These are phyloP conservation scores for Rubroboletus satanas DNA, from an alignment of 768 basidiomycete species.

Conservation along the genomic window DNA sequence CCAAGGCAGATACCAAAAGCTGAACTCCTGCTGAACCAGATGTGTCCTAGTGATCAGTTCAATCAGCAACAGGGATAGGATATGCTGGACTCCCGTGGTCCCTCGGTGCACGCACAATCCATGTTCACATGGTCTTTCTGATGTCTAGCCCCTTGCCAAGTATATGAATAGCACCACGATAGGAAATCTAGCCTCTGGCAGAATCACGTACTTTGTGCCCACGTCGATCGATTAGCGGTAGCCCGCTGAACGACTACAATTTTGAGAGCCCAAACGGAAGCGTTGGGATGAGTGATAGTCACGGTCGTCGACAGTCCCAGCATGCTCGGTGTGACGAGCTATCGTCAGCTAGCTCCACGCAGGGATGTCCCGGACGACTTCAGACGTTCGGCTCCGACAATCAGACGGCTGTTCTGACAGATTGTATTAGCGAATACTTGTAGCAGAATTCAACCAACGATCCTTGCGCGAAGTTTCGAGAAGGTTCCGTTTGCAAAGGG, in stretches of 20 bases:
- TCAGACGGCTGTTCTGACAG: background rate
- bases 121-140: background rate
- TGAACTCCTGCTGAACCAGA: background rate
- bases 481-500: slow-evolving; percentile 23
- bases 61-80: background rate
- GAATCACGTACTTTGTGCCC: slow-evolving; percentile 6
- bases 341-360: background rate
- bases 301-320: background rate
- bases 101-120: background rate
- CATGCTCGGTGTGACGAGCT: too few species aligned
- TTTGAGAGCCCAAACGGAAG: background rate
- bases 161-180: background rate
- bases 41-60: background rate
- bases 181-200: background rate
- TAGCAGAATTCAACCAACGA: background rate
- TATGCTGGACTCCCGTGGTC: background rate
- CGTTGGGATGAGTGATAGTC: background rate
- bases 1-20: background rate
- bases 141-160: background rate
- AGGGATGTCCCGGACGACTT: too few species aligned
- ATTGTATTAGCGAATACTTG: background rate
- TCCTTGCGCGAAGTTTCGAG: slow-evolving; percentile 28
- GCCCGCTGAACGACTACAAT: background rate
- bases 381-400: background rate
- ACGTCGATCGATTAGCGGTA: background rate